Conservation (phyloP, 176 grass and related monocot species). For the Phragmites australis region DNA sequence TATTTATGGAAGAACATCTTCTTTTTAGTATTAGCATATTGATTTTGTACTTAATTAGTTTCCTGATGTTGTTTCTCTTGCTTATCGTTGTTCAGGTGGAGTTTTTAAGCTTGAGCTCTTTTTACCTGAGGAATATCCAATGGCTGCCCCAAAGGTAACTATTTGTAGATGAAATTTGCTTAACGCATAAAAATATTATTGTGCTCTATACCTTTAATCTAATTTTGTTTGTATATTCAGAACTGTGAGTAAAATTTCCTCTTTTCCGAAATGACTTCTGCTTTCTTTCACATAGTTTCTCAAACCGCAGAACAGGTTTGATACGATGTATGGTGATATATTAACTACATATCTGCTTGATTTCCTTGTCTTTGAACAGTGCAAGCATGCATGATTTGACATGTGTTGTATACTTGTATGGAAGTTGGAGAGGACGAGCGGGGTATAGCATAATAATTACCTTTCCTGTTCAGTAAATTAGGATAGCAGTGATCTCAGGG, state of each 20-base stretch:
- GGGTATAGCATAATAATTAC: background rate
- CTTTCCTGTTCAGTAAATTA: background rate
- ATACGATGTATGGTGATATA: background rate
- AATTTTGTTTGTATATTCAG: background rate
- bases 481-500: background rate
- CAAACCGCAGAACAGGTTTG: background rate
- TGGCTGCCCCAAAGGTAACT: slow-evolving; percentile 92
- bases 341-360: background rate
- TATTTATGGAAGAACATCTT: background rate
- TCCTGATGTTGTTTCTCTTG: slow-evolving; percentile 21
- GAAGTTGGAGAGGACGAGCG: background rate
- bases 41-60: background rate
- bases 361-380: slow-evolving; percentile 12
- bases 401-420: background rate
- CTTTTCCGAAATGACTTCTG: slow-evolving; percentile 1
- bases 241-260: background rate
- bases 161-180: background rate
- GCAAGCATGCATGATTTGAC: background rate
- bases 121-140: slow-evolving; percentile 99
- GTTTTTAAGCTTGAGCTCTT: slow-evolving; percentile 99
- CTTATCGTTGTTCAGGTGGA: slow-evolving; percentile 56
- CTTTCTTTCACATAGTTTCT: background rate
- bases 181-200: background rate
- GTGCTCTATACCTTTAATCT: background rate
- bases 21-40: slow-evolving; percentile 31